These are phyloP conservation scores for Scenedesmus sp. DNA, from an alignment of 163 green algal genomes.

Conservation along the genomic window DNA sequence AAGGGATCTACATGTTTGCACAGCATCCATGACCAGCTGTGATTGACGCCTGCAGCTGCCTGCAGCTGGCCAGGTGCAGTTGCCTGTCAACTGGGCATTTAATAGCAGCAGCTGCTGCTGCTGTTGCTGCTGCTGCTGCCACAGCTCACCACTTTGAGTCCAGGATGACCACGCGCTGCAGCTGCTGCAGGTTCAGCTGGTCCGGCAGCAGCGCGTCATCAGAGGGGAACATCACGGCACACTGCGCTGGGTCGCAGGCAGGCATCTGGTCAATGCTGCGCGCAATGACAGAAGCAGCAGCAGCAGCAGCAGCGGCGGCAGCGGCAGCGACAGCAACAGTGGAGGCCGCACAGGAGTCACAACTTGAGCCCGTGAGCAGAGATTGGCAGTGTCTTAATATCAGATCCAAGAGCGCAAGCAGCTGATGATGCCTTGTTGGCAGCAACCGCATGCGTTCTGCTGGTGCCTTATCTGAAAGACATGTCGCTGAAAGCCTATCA, in stretches of 20 bases:
- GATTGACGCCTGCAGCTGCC: not conserved
- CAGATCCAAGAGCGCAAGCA: too few relatives aligned
- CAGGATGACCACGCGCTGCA: conserved; percentile 69
- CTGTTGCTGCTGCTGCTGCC: not conserved
- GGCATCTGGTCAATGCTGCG: conserved; percentile 61
- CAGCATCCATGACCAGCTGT: too few relatives aligned
- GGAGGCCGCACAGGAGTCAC: not conserved
- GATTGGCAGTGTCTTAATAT: too few relatives aligned
- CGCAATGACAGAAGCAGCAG: not conserved
- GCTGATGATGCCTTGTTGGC: too few relatives aligned
- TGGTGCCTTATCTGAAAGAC: too few relatives aligned
- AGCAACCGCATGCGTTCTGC: too few relatives aligned
- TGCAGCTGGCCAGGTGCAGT: not conserved
- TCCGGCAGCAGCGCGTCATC: conserved; percentile 61
- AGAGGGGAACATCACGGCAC: conserved; percentile 66
- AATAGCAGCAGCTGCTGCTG: not conserved
- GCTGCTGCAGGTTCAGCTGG: conserved; percentile 57
- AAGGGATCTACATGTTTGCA: too few relatives aligned
- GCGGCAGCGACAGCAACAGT: not conserved
- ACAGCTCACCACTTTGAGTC: conserved; percentile 69
- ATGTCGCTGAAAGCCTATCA: too few relatives aligned
- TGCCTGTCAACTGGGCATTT: too few relatives aligned
- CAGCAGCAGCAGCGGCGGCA: not conserved
- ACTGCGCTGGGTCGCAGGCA: conserved; percentile 33
- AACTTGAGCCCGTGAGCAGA: not conserved